Percentiles rank a stretch among this genome's conserved stretches.
phyloP scores from a whole-genome alignment of 2,329 filamentous ascomycete species.

The Hawksworthiomyces lignivorus region DNA sequence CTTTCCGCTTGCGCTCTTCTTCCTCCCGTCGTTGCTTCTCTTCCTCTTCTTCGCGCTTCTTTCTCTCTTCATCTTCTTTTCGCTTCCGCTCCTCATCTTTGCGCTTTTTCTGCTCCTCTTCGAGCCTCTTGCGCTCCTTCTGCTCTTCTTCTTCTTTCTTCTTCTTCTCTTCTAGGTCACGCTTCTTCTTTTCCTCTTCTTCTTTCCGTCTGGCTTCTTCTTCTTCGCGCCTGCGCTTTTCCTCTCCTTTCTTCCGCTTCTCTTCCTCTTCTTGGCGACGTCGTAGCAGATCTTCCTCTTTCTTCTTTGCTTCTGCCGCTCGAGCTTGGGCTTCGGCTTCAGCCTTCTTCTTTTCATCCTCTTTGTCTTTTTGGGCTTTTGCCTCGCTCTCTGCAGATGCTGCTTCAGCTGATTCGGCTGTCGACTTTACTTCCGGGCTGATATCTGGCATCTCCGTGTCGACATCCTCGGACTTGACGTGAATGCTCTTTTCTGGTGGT shows the following conservation, averaged over 20 bases:
- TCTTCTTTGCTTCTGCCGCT: conserved; percentile 21
- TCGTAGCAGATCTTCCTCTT: conserved; percentile 20
- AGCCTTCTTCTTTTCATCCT: conserved; percentile 21
- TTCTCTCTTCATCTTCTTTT: conserved; percentile 22
- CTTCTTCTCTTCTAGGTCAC: conserved; percentile 18
- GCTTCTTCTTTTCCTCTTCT: conserved; percentile 18
- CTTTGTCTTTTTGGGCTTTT: conserved; percentile 19
- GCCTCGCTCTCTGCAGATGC: conserved; percentile 26
- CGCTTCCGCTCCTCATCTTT: conserved; percentile 28
- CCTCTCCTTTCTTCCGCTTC: conserved; percentile 25
- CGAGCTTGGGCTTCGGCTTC: conserved; percentile 16
- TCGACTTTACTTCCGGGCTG: conserved; percentile 15
- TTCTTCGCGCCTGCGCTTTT: conserved; percentile 19
- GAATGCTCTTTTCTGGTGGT: conserved; percentile 42
- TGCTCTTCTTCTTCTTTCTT: conserved; percentile 22
- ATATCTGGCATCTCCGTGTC: conserved; percentile 51
- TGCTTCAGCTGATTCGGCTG: background rate
- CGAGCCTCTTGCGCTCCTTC: conserved; percentile 22
- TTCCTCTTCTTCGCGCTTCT: conserved; percentile 25
- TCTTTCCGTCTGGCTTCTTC: too few species aligned
- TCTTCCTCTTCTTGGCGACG: conserved; percentile 25
- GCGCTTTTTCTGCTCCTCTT: conserved; percentile 26
- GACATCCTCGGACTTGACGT: conserved; percentile 49
- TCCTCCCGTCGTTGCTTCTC: conserved; percentile 21
- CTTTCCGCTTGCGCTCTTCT: conserved; percentile 23